phyloP scores from a whole-genome alignment of 306 rosid species.

The Adenanthera pavonina region DNA sequence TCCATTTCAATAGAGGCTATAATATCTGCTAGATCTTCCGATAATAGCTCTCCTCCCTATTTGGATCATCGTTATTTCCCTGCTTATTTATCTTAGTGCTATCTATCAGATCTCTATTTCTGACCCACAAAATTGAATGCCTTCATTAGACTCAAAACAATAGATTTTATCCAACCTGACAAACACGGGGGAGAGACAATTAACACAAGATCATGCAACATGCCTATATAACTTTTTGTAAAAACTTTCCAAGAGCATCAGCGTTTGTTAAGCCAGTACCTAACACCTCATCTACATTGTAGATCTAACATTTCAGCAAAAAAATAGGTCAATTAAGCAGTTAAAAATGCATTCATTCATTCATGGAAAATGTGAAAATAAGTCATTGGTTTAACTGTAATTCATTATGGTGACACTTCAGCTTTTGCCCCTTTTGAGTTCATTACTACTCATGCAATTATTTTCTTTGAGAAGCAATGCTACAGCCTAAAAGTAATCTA shows the following conservation, averaged over 20 bases:
- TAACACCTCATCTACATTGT: neutral
- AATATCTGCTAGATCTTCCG: neutral
- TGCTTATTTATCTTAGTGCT: neutral
- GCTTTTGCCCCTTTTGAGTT: neutral
- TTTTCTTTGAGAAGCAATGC: neutral
- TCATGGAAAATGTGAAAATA: neutral
- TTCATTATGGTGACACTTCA: neutral
- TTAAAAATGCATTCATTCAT: neutral
- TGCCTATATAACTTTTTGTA: neutral
- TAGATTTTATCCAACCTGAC: neutral
- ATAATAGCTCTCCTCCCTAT: neutral
- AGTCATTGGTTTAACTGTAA: neutral
- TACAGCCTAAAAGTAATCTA: neutral
- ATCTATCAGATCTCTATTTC: neutral
- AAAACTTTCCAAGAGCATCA: neutral
- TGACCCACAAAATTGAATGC: too few species aligned
- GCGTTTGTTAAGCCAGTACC: neutral
- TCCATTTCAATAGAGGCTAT: conserved; percentile 1
- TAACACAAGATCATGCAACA: neutral
- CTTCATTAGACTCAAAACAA: neutral
- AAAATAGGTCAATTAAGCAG: neutral
- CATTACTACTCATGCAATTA: neutral
- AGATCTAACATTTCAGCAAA: neutral
- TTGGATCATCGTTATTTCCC: conserved; percentile 15
- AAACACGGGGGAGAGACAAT: neutral